phyloP scores from a whole-genome alignment of 495 filamentous ascomycete species.

The Penicillium turbatum region DNA sequence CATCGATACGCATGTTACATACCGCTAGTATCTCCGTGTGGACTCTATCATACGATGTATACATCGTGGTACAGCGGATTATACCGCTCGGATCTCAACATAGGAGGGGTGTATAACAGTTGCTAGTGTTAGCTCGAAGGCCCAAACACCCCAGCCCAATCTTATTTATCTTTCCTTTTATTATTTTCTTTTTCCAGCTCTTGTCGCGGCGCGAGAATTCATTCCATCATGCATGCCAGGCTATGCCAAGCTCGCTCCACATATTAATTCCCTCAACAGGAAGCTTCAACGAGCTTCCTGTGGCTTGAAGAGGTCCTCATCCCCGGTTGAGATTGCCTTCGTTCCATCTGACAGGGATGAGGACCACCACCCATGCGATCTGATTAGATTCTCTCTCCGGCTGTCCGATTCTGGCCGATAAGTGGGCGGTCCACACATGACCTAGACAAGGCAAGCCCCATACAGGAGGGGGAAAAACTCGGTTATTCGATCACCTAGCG shows the following conservation, averaged over 20 bases:
- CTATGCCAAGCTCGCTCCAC: neutral
- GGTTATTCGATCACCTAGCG: neutral
- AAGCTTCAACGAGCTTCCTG: neutral
- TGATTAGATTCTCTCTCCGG: conserved; percentile 3
- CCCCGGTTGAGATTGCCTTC: neutral
- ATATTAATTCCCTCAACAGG: neutral
- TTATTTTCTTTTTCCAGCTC: neutral
- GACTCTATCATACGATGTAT: neutral
- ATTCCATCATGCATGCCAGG: neutral
- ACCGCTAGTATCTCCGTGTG: neutral
- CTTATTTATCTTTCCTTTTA: neutral
- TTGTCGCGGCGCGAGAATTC: conserved; percentile 4
- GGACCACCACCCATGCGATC: neutral
- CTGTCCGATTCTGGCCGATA: neutral
- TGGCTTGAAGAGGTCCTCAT: neutral
- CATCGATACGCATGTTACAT: neutral
- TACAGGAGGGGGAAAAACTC: neutral
- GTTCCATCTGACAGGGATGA: neutral
- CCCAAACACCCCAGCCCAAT: neutral
- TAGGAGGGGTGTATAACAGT: neutral
- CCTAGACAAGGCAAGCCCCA: neutral
- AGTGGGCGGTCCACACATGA: conserved; percentile 1
- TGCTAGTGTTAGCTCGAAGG: neutral
- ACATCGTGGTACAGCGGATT: neutral
- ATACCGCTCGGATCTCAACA: neutral